phyloP scores from a whole-genome alignment of 108 stramenopile genomes.

The Pseudonitzschia pungens region DNA sequence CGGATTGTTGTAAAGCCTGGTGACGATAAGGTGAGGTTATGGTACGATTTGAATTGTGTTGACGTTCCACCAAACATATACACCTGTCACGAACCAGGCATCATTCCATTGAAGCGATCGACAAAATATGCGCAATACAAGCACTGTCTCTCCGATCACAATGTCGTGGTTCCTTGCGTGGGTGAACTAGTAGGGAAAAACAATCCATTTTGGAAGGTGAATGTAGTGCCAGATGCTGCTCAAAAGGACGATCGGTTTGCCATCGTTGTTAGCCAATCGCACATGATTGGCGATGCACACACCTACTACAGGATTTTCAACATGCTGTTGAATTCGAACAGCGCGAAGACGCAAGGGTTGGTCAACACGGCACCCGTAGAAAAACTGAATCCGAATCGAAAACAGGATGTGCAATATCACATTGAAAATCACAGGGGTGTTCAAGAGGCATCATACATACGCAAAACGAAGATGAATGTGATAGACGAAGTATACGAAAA shows the following conservation, averaged over 20 bases:
- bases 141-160: background rate
- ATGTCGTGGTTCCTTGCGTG: background rate
- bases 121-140: slow-evolving; percentile 10
- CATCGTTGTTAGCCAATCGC: slow-evolving; percentile 27
- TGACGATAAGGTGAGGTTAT: slow-evolving; percentile 7
- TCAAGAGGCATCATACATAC: slow-evolving; percentile 5
- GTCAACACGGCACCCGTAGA: slow-evolving; percentile 10
- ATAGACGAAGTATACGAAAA: background rate
- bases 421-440: slow-evolving; percentile 5
- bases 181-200: background rate
- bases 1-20: background rate
- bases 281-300: slow-evolving; percentile 29
- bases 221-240: slow-evolving; percentile 14
- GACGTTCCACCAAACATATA: background rate
- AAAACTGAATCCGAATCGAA: slow-evolving; percentile 7
- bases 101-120: background rate
- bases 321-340: slow-evolving; percentile 25
- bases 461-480: slow-evolving; percentile 2
- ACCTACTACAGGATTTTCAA: slow-evolving; percentile 31
- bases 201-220: slow-evolving; percentile 8
- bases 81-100: slow-evolving; percentile 8
- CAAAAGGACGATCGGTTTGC: slow-evolving; percentile 22
- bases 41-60: background rate
- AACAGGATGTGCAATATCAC: background rate
- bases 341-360: background rate